Percentiles rank a stretch among this genome's conserved stretches.
These are phyloP conservation scores for Arthrobotrys conoides DNA, from an alignment of 2,329 filamentous ascomycete genomes.

Conservation along the genomic window DNA sequence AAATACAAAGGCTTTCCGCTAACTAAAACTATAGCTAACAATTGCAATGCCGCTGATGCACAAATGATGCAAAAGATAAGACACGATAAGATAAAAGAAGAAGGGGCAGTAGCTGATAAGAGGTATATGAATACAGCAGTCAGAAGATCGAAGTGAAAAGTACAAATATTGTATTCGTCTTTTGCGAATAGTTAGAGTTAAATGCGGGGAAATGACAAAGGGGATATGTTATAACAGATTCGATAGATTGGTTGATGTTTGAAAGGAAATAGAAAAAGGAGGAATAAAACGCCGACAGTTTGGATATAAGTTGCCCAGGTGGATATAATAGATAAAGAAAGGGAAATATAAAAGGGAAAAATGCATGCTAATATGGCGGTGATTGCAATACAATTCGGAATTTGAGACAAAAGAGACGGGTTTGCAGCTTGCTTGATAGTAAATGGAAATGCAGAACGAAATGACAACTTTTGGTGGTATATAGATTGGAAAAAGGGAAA, in stretches of 20 bases:
- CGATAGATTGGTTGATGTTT: background rate
- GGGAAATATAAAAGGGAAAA: background rate
- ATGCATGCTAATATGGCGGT: slow-evolving; percentile 2
- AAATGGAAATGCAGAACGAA: slow-evolving; percentile 1
- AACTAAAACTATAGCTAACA: background rate
- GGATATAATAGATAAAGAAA: slow-evolving; percentile 27
- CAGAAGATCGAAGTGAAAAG: background rate
- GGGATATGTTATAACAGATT: background rate
- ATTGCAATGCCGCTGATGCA: background rate
- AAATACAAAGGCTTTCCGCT: slow-evolving; percentile 3
- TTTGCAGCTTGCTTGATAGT: background rate
- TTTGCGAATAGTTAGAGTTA: slow-evolving; percentile 6
- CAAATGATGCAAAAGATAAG: background rate
- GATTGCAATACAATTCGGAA: background rate
- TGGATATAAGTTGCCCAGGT: slow-evolving; percentile 48
- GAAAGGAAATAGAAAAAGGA: background rate
- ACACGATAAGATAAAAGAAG: background rate
- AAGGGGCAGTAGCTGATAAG: too few species aligned
- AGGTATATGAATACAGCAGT: background rate
- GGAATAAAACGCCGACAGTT: slow-evolving; percentile 20
- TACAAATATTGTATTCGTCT: slow-evolving; percentile 20
- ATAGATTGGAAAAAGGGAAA: slow-evolving; percentile 13
- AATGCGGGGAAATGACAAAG: background rate
- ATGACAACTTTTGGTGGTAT: slow-evolving; percentile 23
- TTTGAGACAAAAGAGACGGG: slow-evolving; percentile 5